These are phyloP conservation scores for Lolium perenne DNA, from an alignment of 176 grass and related monocot species.

Conservation along the genomic window DNA sequence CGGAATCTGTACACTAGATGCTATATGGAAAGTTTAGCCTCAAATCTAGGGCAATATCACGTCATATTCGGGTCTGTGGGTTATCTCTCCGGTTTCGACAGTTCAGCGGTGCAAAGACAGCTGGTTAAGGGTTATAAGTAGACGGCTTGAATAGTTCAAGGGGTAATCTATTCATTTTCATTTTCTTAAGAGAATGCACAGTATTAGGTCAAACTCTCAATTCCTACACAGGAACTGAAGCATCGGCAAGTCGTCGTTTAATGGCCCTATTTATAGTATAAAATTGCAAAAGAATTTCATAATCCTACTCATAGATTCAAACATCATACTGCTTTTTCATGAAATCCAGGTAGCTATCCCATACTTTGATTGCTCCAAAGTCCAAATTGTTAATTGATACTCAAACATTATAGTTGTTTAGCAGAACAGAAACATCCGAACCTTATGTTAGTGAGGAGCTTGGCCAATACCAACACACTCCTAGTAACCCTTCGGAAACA, in stretches of 20 bases:
- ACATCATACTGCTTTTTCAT: background rate
- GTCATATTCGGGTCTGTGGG: background rate
- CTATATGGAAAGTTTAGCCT: background rate
- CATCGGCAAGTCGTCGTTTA: background rate
- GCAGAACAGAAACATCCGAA: background rate
- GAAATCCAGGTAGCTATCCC: background rate
- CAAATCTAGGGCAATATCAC: background rate
- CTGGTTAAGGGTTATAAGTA: background rate
- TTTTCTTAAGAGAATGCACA: background rate
- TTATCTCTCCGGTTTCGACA: background rate
- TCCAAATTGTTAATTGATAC: background rate
- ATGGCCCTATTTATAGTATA: background rate
- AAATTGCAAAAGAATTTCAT: background rate
- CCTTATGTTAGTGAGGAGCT: background rate
- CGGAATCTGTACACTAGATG: background rate
- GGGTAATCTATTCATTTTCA: background rate
- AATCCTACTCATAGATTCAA: background rate
- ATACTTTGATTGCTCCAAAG: background rate
- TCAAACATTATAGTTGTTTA: background rate
- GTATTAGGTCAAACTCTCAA: background rate
- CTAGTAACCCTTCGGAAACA: background rate
- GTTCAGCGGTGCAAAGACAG: background rate
- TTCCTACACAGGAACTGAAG: background rate
- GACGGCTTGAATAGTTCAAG: background rate
- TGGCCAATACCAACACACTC: slow-evolving; percentile 1